Conservation (phyloP, 208 protist species). For the Angomonas ambiguus region DNA sequence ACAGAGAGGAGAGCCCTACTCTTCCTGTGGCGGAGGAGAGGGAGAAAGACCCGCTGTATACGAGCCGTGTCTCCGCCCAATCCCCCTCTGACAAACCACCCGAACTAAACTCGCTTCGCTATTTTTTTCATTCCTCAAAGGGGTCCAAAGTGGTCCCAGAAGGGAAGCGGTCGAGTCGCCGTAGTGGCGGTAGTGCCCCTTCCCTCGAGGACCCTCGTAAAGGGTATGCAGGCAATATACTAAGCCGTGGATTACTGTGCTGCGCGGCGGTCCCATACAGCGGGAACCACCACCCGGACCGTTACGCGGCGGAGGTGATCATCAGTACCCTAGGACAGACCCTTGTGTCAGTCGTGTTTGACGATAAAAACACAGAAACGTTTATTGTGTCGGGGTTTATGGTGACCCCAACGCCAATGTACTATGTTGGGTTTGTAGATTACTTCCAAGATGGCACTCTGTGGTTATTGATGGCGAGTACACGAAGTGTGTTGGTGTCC, state of each 20-base stretch:
- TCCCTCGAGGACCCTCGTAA: background rate
- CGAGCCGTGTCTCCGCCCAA: background rate
- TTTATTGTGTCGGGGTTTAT: slow-evolving; percentile 68
- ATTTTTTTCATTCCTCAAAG: background rate
- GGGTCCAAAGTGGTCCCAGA: background rate
- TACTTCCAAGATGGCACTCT: slow-evolving; percentile 55
- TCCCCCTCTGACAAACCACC: background rate
- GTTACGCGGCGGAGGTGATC: slow-evolving; percentile 31
- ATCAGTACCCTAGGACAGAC: slow-evolving; percentile 77
- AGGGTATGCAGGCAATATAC: slow-evolving; percentile 42
- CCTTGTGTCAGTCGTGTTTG: slow-evolving; percentile 63
- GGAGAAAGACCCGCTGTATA: background rate
- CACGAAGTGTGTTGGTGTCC: slow-evolving; percentile 64
- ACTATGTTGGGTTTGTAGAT: slow-evolving; percentile 70
- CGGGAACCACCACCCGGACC: slow-evolving; percentile 8
- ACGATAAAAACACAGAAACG: slow-evolving; percentile 23
- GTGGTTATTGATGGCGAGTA: slow-evolving; percentile 66
- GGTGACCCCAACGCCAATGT: slow-evolving; percentile 63
- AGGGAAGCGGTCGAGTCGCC: no score
- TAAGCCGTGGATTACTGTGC: slow-evolving; percentile 67
- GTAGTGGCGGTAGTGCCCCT: no score
- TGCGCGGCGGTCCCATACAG: slow-evolving; percentile 21
- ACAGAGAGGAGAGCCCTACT: background rate
- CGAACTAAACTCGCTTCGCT: background rate
- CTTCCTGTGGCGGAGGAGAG: background rate